Conservation (phyloP, 345 rosid genomes). For the Camelina neglecta region DNA sequence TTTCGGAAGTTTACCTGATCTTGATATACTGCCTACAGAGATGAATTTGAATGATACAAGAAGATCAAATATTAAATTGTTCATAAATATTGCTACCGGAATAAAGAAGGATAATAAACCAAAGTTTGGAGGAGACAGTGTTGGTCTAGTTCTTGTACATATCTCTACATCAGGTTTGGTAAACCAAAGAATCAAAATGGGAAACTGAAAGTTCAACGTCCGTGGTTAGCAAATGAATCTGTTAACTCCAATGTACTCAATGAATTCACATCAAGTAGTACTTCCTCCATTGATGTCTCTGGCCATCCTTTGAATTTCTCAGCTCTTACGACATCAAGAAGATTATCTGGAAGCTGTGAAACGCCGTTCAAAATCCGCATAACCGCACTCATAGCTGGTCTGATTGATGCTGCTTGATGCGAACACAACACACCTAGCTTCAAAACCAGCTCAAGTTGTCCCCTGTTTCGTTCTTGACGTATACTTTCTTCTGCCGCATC, state of each 20-base stretch:
- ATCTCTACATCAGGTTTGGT: background rate
- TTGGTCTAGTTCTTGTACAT: too few species aligned
- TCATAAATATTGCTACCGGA: background rate
- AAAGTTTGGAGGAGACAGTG: too few species aligned
- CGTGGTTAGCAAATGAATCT: background rate
- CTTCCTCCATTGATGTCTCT: constrained; percentile 27
- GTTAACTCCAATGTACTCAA: background rate
- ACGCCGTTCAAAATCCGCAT: constrained; percentile 35
- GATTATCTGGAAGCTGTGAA: constrained; percentile 30
- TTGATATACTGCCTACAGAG: too few species aligned
- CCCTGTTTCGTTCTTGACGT: constrained; percentile 22
- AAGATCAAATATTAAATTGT: background rate
- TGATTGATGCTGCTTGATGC: constrained; percentile 28
- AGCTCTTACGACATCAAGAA: constrained; percentile 21
- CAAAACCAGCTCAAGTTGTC: constrained; percentile 41
- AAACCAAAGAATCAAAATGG: background rate
- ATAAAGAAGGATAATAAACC: background rate
- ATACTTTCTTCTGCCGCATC: constrained; percentile 39
- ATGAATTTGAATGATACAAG: too few species aligned
- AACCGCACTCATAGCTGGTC: constrained; percentile 45
- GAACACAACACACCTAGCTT: constrained; percentile 50
- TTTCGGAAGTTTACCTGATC: too few species aligned
- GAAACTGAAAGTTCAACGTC: constrained; percentile 2
- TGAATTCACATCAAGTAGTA: constrained; percentile 6
- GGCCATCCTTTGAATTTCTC: constrained; percentile 20